Evolutionary conservation across 1,139 yeast genomes (phyloP), one percentile per base, ranked within the genome.

Genomic region (Kodamaea ohmeri): DNA sequence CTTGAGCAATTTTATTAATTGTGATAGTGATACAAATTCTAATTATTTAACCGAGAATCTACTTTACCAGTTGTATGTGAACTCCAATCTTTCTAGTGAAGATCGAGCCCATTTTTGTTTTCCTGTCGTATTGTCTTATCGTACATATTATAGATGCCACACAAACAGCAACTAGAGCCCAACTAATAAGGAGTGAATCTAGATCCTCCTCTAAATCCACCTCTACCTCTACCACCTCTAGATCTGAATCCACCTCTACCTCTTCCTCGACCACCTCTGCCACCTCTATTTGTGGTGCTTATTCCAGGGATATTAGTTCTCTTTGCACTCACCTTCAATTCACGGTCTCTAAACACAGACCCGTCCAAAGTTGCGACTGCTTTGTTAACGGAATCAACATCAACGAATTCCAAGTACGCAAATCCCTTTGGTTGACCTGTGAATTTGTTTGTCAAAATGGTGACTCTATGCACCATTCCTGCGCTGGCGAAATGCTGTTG

Each of bases 361-460:
- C 86, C 94, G 51, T 83, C 81, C 47, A 83, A 69, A 1, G 64
- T 58, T 7, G 74, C 73, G 30, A 85, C 68, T 0, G 95, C 94
- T 46, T 76, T 71, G 14, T 76, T 65, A 2, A 85, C 92, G 3
- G 75, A 70, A 13, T 74, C 73, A 2, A 74, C 74, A 52, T 78
- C 82, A 25, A 80, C 77, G 56, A 84, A 86, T 56, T 87, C 96
- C 50, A 87, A 73, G 58, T 86, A 87, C 1, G 95, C 96, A 62
- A 74, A 86, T 4, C 96, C 96, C 58, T 83, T 85, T 28, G 96
- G 94, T 46, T 74, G 80, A 2, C 95, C 94, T 0, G 90, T 79
- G 52, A 64, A 67, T 53, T 79, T 80, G 63, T 87, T 84, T 47
- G 75, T 67, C 58, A 84, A 64, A 39, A 90, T 84, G 1, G 96